Conservation (phyloP, 2,329 filamentous ascomycete genomes). For the Nemania diffusa region DNA sequence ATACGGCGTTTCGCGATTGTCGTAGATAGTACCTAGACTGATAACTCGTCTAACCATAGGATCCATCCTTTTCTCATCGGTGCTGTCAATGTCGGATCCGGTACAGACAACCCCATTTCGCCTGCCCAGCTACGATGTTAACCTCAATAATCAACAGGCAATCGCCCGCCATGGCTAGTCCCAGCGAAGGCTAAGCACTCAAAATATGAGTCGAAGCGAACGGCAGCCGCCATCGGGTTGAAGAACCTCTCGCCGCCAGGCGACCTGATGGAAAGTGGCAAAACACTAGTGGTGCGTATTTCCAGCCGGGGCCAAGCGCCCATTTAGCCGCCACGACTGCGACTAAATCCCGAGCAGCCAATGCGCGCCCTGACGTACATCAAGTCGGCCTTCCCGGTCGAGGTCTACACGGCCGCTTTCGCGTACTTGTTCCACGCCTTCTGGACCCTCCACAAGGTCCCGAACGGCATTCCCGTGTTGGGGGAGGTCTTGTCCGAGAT, state of each 20-base stretch:
- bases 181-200: constrained; percentile 73
- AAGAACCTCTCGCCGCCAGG: constrained; percentile 52
- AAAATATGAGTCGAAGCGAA: constrained; percentile 54
- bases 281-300: constrained; percentile 54
- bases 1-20: not conserved
- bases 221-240: constrained; percentile 53
- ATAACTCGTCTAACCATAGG: constrained; percentile 52
- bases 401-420: constrained; percentile 64
- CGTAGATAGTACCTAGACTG: not conserved
- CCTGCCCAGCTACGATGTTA: not conserved
- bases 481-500: constrained; percentile 35
- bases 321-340: too few species aligned
- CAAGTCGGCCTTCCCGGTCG: constrained; percentile 64
- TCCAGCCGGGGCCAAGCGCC: too few species aligned
- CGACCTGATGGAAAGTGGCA: constrained; percentile 56
- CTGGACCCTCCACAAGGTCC: constrained; percentile 57
- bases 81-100: constrained; percentile 69
- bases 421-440: constrained; percentile 67
- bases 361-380: constrained; percentile 75
- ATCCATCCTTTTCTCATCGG: constrained; percentile 78
- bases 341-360: constrained; percentile 50
- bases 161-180: constrained; percentile 78
- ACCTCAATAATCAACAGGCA: constrained; percentile 56
- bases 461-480: constrained; percentile 36
- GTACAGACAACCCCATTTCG: constrained; percentile 47